phyloP scores from a whole-genome alignment of 2,329 filamentous ascomycete species.

The Zasmidium cellare region DNA sequence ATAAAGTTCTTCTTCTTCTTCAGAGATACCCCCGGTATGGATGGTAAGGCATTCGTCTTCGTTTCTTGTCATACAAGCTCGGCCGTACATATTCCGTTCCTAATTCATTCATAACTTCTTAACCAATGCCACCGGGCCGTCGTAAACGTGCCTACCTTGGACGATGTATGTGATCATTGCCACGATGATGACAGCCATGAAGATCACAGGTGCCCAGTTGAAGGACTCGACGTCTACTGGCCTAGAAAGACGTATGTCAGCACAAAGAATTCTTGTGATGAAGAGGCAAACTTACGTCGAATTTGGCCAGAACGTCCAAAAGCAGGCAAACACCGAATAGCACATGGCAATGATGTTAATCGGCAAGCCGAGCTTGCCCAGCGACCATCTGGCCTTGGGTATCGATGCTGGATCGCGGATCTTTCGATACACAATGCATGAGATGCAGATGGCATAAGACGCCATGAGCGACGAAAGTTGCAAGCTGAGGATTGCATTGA shows the following conservation, averaged over 20 bases:
- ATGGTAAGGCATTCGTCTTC: background rate
- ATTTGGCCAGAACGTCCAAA: conserved; percentile 25
- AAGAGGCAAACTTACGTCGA: background rate
- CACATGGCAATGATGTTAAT: conserved; percentile 17
- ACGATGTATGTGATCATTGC: conserved; percentile 22
- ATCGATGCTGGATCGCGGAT: conserved; percentile 19
- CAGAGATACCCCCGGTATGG: background rate
- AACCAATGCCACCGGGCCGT: conserved; percentile 20
- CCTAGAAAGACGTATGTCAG: background rate
- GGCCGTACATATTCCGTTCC: background rate
- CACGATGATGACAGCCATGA: conserved; percentile 14
- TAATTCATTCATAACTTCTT: conserved; percentile 6
- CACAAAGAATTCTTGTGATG: background rate
- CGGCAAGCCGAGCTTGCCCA: conserved; percentile 17
- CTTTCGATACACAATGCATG: conserved; percentile 22
- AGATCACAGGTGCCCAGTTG: conserved; percentile 24
- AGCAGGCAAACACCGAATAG: conserved; percentile 21
- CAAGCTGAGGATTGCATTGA: conserved; percentile 22
- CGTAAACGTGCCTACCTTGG: conserved; percentile 19
- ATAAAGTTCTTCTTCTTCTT: background rate
- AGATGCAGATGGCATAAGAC: conserved; percentile 24
- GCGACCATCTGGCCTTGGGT: conserved; percentile 24
- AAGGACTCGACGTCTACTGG: conserved; percentile 14
- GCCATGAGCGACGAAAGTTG: conserved; percentile 22
- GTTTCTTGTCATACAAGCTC: background rate